Conservation (phyloP, 148 eudicot species). For the Camellia japonica region DNA sequence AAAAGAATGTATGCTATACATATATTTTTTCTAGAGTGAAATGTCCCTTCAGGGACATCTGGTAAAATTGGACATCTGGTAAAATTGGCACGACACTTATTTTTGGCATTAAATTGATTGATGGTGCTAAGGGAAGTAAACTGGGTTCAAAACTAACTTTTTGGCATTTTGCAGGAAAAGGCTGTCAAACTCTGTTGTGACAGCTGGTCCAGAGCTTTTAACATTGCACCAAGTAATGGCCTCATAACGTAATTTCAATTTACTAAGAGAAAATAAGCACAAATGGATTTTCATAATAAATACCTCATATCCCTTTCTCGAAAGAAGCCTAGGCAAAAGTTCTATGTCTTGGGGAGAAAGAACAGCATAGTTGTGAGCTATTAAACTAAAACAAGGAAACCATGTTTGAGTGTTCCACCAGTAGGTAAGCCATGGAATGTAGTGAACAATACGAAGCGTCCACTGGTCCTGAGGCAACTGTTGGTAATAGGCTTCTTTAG, state of each 20-base stretch:
- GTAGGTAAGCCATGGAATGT: constrained; percentile 65
- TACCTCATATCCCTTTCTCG: constrained; percentile 22
- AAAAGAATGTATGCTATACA: no score
- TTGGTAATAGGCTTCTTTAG: constrained; percentile 35
- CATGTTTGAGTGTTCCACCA: constrained; percentile 85
- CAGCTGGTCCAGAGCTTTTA: not conserved
- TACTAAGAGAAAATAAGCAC: not conserved
- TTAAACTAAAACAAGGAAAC: constrained; percentile 42
- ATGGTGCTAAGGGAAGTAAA: not conserved
- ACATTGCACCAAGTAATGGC: not conserved
- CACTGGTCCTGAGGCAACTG: constrained; percentile 50
- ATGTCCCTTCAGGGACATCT: no score
- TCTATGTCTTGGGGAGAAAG: constrained; percentile 44
- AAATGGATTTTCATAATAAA: not conserved
- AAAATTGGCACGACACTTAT: no score
- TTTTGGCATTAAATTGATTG: not conserved
- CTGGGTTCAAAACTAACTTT: no score
- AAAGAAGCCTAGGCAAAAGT: constrained; percentile 10
- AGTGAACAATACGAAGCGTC: constrained; percentile 53
- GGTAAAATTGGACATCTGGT: no score
- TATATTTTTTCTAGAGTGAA: no score
- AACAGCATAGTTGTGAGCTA: constrained; percentile 29
- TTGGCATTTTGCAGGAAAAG: no score
- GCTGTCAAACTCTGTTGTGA: not conserved
- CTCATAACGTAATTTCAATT: not conserved